These are phyloP conservation scores for Geotrichum bryndzae DNA, from an alignment of 1,139 yeast genomes.

Conservation along the genomic window DNA sequence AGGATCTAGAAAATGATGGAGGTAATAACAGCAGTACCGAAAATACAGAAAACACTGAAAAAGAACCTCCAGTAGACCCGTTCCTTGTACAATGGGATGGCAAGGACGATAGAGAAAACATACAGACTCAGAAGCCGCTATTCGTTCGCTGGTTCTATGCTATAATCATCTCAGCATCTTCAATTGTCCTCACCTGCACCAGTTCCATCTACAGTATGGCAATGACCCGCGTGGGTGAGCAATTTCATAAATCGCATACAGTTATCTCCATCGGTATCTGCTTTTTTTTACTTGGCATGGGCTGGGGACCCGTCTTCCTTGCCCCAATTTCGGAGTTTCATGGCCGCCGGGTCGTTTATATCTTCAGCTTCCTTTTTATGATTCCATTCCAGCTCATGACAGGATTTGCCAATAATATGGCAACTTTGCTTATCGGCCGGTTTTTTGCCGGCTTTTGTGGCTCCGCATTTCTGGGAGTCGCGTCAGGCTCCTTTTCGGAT, in stretches of 20 bases:
- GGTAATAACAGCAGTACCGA: background rate
- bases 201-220: conserved; percentile 56
- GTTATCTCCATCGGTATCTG: conserved; percentile 58
- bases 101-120: conserved; percentile 52
- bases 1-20: background rate
- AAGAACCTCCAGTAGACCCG: conserved; percentile 20
- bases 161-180: conserved; percentile 45
- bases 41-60: background rate
- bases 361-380: conserved; percentile 52
- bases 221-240: conserved; percentile 43
- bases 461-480: conserved; percentile 64
- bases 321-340: conserved; percentile 72
- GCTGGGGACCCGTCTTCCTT: conserved; percentile 62
- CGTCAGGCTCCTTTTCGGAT: conserved; percentile 73
- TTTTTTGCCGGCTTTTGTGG: conserved; percentile 65
- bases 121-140: conserved; percentile 37
- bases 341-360: conserved; percentile 62
- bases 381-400: conserved; percentile 59
- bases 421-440: conserved; percentile 58
- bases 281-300: conserved; percentile 63
- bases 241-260: conserved; percentile 50
- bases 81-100: conserved; percentile 30
- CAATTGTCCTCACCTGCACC: conserved; percentile 44
- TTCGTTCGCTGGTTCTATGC: conserved; percentile 50
- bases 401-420: conserved; percentile 60